Base-by-base conservation (phyloP, 202 grass and related monocot species). In the Digitaria exilis region DNA sequence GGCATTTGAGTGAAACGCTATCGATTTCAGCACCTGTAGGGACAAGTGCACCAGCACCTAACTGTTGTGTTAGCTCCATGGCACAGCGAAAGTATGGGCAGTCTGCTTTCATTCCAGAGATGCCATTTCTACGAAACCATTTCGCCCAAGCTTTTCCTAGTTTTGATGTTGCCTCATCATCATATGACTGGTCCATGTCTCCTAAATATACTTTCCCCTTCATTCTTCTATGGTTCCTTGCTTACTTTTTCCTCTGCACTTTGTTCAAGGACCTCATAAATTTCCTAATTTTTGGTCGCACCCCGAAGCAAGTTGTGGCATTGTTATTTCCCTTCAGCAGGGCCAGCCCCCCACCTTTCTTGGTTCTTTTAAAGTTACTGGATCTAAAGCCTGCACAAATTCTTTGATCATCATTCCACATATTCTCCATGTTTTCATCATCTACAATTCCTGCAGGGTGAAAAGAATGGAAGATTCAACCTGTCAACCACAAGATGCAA, bases 61-160 rank as follows among this genome's bases (percentile, higher is more conserved):
- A 46, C 22, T 65, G 58, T 4, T 82, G 80, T 42, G 80, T 82
- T 64, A 82, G 30, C 80, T 74, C 59, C 15, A 74, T 19, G 42
- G 57, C 69, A 50, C 45, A 17, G 30, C 69, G 5, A 14, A 82
- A 82, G 43, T 52, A 31, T 82, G 69, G 80, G 57, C 69, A 74
- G 5, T 51, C 68, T 73, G 44, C 80, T 64, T 74, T 82, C 9
- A 11, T 29, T 74, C 21, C 42, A 82, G 69, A 31, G 62, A 82
- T 35, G 13, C 44, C 69, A 3, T 73, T 82, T n/a, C 56, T 82
- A 5, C 9, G 69, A 52, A 73, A 82, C 69, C 80, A 82, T 73
- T 64, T 73, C 7, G 42, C 80, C 68, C 80, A 82, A 1, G 68
- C 80, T 82, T 82, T 72, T 44, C 41, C 58, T 22, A 82, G 28